Evolutionary conservation across 306 rosid species (phyloP).

Genomic region (Dalbergia oliveri): DNA sequence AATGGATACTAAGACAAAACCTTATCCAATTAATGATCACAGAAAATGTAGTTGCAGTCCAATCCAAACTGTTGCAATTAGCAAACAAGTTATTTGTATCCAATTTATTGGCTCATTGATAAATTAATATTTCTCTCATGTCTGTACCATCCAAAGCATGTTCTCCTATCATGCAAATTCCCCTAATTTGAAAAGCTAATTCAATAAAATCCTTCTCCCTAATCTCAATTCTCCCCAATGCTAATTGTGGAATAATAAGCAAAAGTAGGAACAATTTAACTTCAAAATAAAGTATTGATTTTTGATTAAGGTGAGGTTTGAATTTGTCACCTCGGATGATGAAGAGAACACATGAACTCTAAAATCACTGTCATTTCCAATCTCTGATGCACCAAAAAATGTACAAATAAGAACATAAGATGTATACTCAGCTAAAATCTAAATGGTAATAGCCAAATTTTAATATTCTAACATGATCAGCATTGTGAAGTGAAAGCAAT

Average conservation of each 20-base stretch:
- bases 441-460: background rate
- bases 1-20: conserved; percentile 16
- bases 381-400: conserved; percentile 46
- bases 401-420: conserved; percentile 13
- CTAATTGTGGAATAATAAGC: conserved; percentile 20
- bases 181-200: conserved; percentile 24
- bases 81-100: background rate
- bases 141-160: background rate
- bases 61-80: background rate
- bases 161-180: conserved; percentile 26
- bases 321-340: conserved; percentile 76
- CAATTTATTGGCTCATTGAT: background rate
- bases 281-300: conserved; percentile 13
- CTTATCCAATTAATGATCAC: background rate
- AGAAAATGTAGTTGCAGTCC: background rate
- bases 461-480: conserved; percentile 4
- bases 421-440: background rate
- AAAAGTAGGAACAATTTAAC: conserved; percentile 6
- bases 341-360: conserved; percentile 78
- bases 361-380: conserved; percentile 62
- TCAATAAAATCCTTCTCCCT: background rate
- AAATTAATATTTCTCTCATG: background rate
- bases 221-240: background rate
- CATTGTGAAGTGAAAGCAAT: background rate
- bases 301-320: conserved; percentile 25